Base-by-base conservation (phyloP, 2,329 filamentous ascomycete species). In the Cladobotryum mycophilum region DNA sequence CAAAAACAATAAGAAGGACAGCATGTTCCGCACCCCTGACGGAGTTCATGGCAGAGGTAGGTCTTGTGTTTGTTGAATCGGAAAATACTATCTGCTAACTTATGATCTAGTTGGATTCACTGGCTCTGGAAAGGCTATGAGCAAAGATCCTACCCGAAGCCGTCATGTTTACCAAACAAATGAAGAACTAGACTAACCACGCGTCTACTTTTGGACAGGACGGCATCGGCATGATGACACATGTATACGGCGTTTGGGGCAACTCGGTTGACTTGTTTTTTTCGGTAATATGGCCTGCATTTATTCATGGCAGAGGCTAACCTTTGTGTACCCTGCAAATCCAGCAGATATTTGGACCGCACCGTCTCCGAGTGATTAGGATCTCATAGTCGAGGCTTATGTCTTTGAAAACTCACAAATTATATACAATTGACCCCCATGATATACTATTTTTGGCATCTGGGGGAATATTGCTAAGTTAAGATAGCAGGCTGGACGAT, bases 11-110 rank as follows among this genome's bases (percentile, higher is more conserved):
- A 92, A 92, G 73, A 96, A 96, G 71, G 89, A 96, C 45, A 95
- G 89, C 76, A 96, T 96, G 91, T 96, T 96, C 67, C 84, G 91
- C 43, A 96, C 91, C 3, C 89, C 90, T 0, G 90, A 95, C 33
- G 85, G 89, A 54, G 80, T 93, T 20, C 81, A 89, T 62, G 91
- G 88, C 52, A 82, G 90, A 86, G 91, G 91, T 95, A 73, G 59
- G 78, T 42, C 30, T 17, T 37, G 7, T n/a, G 14, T 38, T 6
- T 35, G 2, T 9, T 9, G 17, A 14, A 5, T 36, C 25, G 18
- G 22, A 20, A 36, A 4, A 6, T 30, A 34, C 11, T 5, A 9
- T 49, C 41, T 47, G 49, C 64, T 65, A 51, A 65, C 53, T 13
- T 33, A n/a, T 5, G 14, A 17, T 44, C 6, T 58, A 96, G 93